These are phyloP conservation scores for Populus hybrid DNA, from an alignment of 441 rosid genomes.

Conservation along the genomic window DNA sequence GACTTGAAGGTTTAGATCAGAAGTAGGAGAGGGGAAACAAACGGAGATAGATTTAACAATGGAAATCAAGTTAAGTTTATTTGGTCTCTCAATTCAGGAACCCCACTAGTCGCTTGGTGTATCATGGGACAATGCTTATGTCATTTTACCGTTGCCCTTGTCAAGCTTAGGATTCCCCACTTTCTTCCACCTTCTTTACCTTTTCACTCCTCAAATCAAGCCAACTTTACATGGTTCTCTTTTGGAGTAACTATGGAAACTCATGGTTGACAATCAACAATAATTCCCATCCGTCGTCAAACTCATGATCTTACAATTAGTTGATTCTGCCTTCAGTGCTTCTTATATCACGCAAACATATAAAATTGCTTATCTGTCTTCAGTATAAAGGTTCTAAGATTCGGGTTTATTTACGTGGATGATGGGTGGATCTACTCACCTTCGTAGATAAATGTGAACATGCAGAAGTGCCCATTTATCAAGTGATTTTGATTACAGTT, in stretches of 20 bases:
- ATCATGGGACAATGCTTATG: conserved; percentile 38
- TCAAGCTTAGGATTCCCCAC: conserved; percentile 62
- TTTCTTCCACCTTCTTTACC: conserved; percentile 26
- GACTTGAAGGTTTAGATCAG: neutral
- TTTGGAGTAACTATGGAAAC: conserved; percentile 22
- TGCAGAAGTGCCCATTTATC: conserved; percentile 32
- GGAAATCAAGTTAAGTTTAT: conserved; percentile 9
- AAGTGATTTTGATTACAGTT: neutral
- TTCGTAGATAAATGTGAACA: too few relatives aligned
- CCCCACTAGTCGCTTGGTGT: conserved; percentile 44
- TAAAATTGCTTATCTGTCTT: conserved; percentile 5
- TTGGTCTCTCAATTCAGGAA: conserved; percentile 27
- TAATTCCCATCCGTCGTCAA: conserved; percentile 21
- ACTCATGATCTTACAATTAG: conserved; percentile 20
- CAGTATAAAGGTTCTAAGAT: conserved; percentile 2
- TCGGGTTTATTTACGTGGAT: neutral
- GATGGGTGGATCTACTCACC: neutral
- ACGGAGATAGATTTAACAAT: conserved; percentile 18
- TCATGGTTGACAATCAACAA: conserved; percentile 30
- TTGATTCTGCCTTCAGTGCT: conserved; percentile 17
- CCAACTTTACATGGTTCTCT: conserved; percentile 35
- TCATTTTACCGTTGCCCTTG: conserved; percentile 35
- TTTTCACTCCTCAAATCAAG: conserved; percentile 26
- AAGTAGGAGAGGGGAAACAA: conserved; percentile 30
- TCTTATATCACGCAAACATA: conserved; percentile 9